These are phyloP conservation scores for Hyparrhenia diplandra DNA, from an alignment of 176 grass and related monocot genomes.

Conservation along the genomic window DNA sequence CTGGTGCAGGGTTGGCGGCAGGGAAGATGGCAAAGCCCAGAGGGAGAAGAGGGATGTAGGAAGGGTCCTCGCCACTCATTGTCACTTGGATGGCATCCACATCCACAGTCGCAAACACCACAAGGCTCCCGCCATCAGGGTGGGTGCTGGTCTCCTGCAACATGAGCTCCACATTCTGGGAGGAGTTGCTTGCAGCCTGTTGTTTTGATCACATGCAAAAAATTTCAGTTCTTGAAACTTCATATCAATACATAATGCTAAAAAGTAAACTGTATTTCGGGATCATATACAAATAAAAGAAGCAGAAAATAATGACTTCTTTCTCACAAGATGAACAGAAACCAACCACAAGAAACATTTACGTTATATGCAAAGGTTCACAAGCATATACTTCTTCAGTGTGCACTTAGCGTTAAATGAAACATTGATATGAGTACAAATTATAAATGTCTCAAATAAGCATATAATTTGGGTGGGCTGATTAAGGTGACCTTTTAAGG, in stretches of 20 bases:
- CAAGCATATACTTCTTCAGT: neutral
- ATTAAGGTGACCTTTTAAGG: neutral
- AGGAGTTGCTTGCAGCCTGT: constrained; percentile 92
- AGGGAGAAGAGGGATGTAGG: constrained; percentile 86
- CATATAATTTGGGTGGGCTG: neutral
- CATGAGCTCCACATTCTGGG: constrained; percentile 95
- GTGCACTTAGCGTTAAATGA: neutral
- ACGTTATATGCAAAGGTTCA: neutral
- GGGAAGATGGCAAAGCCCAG: constrained; percentile 86
- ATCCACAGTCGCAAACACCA: constrained; percentile 76
- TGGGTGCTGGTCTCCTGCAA: constrained; percentile 98
- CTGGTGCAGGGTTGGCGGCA: constrained; percentile 23
- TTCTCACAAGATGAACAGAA: neutral
- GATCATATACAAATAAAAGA: neutral
- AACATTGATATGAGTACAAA: neutral
- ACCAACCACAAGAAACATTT: neutral
- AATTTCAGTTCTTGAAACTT: neutral
- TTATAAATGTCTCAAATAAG: neutral
- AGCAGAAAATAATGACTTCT: neutral
- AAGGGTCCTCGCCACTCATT: constrained; percentile 89
- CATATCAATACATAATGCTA: neutral
- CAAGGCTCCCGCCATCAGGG: constrained; percentile 63
- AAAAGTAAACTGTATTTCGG: neutral
- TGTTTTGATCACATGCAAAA: neutral
- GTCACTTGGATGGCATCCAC: constrained; percentile 89